phyloP scores from a whole-genome alignment of 176 grass and related monocot genomes.

The Oryza brachyantha region DNA sequence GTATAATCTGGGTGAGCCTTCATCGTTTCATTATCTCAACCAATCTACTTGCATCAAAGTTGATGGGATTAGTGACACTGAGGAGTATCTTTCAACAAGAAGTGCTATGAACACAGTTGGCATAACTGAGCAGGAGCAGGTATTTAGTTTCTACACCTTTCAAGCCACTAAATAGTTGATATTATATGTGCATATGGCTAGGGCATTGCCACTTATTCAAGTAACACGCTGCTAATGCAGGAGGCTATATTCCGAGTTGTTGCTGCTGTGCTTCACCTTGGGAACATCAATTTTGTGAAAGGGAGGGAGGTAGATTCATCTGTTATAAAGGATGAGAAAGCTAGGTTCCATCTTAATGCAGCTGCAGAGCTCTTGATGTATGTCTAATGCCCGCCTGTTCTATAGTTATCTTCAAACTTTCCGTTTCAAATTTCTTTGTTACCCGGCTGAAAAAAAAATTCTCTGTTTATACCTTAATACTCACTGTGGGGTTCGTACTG shows the following conservation, averaged over 20 bases:
- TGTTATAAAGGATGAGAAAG: conserved; percentile 76
- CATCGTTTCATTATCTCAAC: conserved; percentile 81
- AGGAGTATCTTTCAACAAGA: conserved; percentile 83
- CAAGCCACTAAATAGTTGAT: neutral
- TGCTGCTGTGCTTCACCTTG: conserved; percentile 92
- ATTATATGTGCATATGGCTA: conserved; percentile 7
- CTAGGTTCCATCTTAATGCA: conserved; percentile 79
- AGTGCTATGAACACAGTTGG: conserved; percentile 95
- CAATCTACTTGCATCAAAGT: conserved; percentile 85
- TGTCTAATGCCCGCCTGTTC: conserved; percentile 15
- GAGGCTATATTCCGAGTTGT: conserved; percentile 86
- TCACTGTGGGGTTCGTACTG: conserved; percentile 16
- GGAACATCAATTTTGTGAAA: conserved; percentile 93
- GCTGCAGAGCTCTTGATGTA: conserved; percentile 91
- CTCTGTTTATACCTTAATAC: neutral
- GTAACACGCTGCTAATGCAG: conserved; percentile 39
- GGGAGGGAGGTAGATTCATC: conserved; percentile 88
- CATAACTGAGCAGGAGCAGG: conserved; percentile 81
- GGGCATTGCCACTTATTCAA: neutral
- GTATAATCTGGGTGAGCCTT: conserved; percentile 66
- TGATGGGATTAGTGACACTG: conserved; percentile 68
- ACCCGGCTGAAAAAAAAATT: too few species aligned
- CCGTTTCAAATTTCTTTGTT: neutral
- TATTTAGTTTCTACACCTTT: conserved; percentile 17
- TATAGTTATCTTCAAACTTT: neutral